These are phyloP conservation scores for Aethionema arabicum DNA, from an alignment of 345 rosid species.

Conservation along the genomic window DNA sequence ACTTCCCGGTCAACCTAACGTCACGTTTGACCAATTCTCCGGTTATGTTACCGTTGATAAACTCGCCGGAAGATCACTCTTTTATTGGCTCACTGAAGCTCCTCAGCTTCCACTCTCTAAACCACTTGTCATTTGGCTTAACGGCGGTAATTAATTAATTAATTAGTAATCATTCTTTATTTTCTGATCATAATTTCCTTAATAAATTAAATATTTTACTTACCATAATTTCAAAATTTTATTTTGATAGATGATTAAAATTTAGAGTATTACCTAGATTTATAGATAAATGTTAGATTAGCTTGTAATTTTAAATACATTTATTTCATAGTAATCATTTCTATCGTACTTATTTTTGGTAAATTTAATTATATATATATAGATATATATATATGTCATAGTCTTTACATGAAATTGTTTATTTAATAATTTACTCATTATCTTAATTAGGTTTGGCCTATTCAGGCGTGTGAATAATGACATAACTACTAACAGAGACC, in stretches of 20 bases:
- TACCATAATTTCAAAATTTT: background rate
- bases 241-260: background rate
- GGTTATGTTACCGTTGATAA: conserved; percentile 80
- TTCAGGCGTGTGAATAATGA: conserved; percentile 40
- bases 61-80: conserved; percentile 76
- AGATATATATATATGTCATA: background rate
- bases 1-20: conserved; percentile 94
- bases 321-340: background rate
- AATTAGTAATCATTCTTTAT: background rate
- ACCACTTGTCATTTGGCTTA: conserved; percentile 93
- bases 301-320: background rate
- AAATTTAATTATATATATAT: background rate
- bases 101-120: conserved; percentile 48
- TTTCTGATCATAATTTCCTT: background rate
- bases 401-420: too few relatives aligned
- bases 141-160: conserved; percentile 61
- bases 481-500: conserved; percentile 41
- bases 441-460: conserved; percentile 33
- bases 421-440: background rate
- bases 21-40: conserved; percentile 83
- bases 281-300: too few relatives aligned
- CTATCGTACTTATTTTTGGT: background rate
- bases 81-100: conserved; percentile 95
- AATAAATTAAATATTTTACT: background rate
- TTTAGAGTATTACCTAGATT: too few relatives aligned